Conservation (phyloP, 2,329 filamentous ascomycete genomes). For the Fusarium sp. region DNA sequence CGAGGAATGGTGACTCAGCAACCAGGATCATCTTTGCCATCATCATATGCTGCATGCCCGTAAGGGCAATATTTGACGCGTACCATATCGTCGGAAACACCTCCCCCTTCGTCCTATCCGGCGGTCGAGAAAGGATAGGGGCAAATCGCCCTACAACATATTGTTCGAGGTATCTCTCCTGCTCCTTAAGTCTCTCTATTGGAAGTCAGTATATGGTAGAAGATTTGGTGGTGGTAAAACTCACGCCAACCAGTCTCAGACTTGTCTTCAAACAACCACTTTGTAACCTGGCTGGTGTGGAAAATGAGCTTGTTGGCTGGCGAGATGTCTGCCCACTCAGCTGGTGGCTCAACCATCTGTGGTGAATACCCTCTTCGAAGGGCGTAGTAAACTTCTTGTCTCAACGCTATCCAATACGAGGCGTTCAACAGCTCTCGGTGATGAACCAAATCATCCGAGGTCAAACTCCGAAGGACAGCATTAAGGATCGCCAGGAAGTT, state of each 20-base stretch:
- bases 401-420: conserved; percentile 36
- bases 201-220: rapidly evolving
- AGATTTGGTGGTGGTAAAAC: rapidly evolving
- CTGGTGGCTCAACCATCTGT: conserved; percentile 33
- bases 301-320: conserved; percentile 35
- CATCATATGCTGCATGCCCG: conserved; percentile 39
- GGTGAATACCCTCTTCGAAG: conserved; percentile 28
- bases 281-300: conserved; percentile 32
- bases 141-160: conserved; percentile 1
- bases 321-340: conserved; percentile 33
- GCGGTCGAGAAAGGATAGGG: conserved; percentile 18
- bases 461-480: conserved; percentile 30
- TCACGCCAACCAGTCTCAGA: conserved; percentile 34
- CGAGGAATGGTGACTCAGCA: conserved; percentile 32
- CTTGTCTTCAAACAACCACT: conserved; percentile 29
- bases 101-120: conserved; percentile 18
- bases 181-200: conserved; percentile 25
- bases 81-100: conserved; percentile 37
- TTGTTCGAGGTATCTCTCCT: conserved; percentile 31
- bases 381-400: conserved; percentile 35
- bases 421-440: conserved; percentile 18
- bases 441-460: conserved; percentile 20
- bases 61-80: conserved; percentile 26
- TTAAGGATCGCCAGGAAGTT: conserved; percentile 35
- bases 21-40: conserved; percentile 37